Evolutionary conservation across 495 filamentous ascomycete genomes (phyloP), one percentile per base, ranked within the genome.

Genomic region (Aspergillus panamensis): DNA sequence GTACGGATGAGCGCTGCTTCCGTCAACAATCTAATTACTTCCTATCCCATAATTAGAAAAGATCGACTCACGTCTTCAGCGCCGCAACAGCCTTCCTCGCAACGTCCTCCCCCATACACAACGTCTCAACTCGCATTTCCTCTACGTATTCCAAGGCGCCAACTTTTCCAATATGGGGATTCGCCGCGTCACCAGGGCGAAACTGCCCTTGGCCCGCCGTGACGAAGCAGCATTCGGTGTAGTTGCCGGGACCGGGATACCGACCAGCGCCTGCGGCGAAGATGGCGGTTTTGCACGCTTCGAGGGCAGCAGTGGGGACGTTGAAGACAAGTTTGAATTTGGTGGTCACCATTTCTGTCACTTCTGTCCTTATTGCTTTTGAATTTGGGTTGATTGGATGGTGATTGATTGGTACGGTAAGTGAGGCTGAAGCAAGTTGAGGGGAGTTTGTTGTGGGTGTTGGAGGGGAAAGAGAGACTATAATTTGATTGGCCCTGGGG

Each of bases 251-350:
- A 0, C 77, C 78, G 2, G 84, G 84, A 59, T 81, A 84, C 4
- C 75, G 70, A 1, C 87, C 86, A 3, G 83, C 86, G 12, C 85
- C 86, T 0, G 85, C 80, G 16, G 77, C 76, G 63, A 89, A 89
- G 54, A 88, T 77, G 49, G 84, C 85, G 0, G 69, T 52, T 63
- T 89, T 87, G 68, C 77, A 77, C 13, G 71, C 65, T 32, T 76
- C 62, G 42, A 86, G 70, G 9, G 76, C 65, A 9, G 73, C 39
- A 0, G 65, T 68, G 6, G 84, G 85, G 14, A 78, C 77, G 69
- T 74, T 77, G 77, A 85, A 88, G 57, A 86, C 67, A 9, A 88
- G 78, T 42, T 82, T 83, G 74, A 75, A 86, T 51, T 62, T 61
- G 25, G 59, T 13, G 20, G 52, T 12, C n/a, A 51, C 45, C 53